phyloP scores from a whole-genome alignment of 1,139 yeast species.

The Debaryomycetaceae sp. region DNA sequence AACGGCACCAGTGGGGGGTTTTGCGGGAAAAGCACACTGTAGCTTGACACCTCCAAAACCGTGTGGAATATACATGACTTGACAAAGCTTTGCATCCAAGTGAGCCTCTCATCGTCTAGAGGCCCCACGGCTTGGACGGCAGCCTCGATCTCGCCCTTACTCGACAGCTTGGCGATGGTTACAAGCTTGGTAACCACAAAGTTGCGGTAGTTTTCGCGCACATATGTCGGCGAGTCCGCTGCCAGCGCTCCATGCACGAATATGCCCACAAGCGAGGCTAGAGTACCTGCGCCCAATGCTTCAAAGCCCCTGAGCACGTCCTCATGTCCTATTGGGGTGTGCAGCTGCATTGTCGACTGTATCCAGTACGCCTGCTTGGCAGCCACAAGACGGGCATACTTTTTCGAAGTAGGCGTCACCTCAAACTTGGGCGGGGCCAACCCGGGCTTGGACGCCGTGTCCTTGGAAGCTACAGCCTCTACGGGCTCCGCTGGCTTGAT shows the following conservation, averaged over 20 bases:
- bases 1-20: conserved; percentile 20
- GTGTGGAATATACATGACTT: conserved; percentile 40
- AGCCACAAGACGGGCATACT: conserved; percentile 8
- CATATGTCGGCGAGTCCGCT: conserved; percentile 14
- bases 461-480: too few relatives aligned
- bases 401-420: conserved; percentile 9
- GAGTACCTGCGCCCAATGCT: too few relatives aligned
- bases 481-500: too few relatives aligned
- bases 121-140: conserved; percentile 37
- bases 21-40: conserved; percentile 17
- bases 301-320: conserved; percentile 13
- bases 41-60: conserved; percentile 5
- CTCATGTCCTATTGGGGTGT: conserved; percentile 16
- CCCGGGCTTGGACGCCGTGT: too few relatives aligned
- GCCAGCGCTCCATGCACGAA: too few relatives aligned
- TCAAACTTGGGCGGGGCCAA: too few relatives aligned
- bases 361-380: conserved; percentile 31
- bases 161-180: conserved; percentile 1
- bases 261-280: too few relatives aligned
- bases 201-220: conserved; percentile 31
- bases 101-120: conserved; percentile 42
- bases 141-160: conserved; percentile 14
- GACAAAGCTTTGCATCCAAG: conserved; percentile 53
- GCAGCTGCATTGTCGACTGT: conserved; percentile 21
- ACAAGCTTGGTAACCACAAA: conserved; percentile 22